Conservation (phyloP, 2,329 filamentous ascomycete species). For the Fusarium sulawesiense region DNA sequence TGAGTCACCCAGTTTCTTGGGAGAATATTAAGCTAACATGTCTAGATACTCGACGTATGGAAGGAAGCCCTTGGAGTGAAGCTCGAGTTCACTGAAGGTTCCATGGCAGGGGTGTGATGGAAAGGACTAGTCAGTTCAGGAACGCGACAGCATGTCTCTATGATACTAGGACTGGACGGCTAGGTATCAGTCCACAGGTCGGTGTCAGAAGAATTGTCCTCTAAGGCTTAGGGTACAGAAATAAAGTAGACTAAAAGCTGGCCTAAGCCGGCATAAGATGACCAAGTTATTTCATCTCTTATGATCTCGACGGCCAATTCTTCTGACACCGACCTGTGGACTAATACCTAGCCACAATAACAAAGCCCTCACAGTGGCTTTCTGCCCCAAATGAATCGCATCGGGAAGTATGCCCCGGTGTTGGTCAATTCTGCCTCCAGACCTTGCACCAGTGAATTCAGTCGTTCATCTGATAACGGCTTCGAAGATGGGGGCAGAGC, state of each 20-base stretch:
- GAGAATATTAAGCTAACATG: not conserved
- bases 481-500: not conserved
- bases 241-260: too few relatives aligned
- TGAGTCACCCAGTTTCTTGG: not conserved
- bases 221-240: too few relatives aligned
- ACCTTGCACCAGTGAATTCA: not conserved
- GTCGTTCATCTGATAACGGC: not conserved
- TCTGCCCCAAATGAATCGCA: constrained; percentile 17
- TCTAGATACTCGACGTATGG: constrained; percentile 30
- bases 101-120: not conserved
- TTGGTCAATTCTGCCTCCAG: not conserved
- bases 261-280: too few relatives aligned
- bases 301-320: too few relatives aligned
- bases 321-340: too few relatives aligned
- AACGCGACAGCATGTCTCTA: not conserved
- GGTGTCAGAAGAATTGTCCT: too few relatives aligned
- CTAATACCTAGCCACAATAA: too few relatives aligned
- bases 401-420: not conserved
- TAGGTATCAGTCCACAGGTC: too few relatives aligned
- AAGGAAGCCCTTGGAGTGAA: not conserved
- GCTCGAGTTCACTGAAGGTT: not conserved
- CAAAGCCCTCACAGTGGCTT: not conserved
- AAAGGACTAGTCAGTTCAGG: not conserved
- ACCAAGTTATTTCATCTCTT: too few relatives aligned
- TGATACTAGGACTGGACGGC: not conserved